Base-by-base conservation (phyloP, 257 asterid genomes). In the Voacanga thouarsii region DNA sequence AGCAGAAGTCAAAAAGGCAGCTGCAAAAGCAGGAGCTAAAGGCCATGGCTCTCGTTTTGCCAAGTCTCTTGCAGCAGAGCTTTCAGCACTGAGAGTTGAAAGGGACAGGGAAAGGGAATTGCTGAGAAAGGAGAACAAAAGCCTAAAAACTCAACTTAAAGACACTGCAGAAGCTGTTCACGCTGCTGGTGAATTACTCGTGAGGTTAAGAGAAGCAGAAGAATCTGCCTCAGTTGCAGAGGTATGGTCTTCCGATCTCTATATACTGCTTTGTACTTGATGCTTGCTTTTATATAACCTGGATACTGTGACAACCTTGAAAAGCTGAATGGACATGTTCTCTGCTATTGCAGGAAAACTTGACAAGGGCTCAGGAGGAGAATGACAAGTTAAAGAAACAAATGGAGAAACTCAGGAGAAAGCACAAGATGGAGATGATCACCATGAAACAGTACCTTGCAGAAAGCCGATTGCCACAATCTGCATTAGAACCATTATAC, bases 91-190 rank as follows among this genome's bases (percentile, higher is more conserved):
- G 86, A 87, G 99, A 74, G 91, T 90, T 61, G 95, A 96, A 79
- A 90, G 94, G 77, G 97, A 96, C 78, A 86, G 87, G 73, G 99
- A 96, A 76, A 89, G 90, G 80, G 97, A 89, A 75, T 43, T 88
- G 23, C 82, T 96, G 65, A 93, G 77, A 83, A 96, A 89, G 86
- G 98, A 96, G 82, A 96, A 96, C 64, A 84, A 77, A 50, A 89
- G 94, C 61, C 85, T 93, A 5, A 93, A 84, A 80, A 72, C 85
- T 57, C 99, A 93, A 78, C 97, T 96, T 45, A 89, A 91, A 82
- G 99, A 96, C 87, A 93, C 98, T 53, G 97, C 97, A 28, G 99
- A 93, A 87, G 98, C 99, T 16, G 97, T 96, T 77, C 98, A 96
- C 65, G 97, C 99, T 23, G 99, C 99, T 1, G 98, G 99, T 12